Evolutionary conservation across 2,329 filamentous ascomycete genomes (phyloP), one percentile per base, ranked within the genome.

Genomic region (Cylindrodendrum hubeiense): DNA sequence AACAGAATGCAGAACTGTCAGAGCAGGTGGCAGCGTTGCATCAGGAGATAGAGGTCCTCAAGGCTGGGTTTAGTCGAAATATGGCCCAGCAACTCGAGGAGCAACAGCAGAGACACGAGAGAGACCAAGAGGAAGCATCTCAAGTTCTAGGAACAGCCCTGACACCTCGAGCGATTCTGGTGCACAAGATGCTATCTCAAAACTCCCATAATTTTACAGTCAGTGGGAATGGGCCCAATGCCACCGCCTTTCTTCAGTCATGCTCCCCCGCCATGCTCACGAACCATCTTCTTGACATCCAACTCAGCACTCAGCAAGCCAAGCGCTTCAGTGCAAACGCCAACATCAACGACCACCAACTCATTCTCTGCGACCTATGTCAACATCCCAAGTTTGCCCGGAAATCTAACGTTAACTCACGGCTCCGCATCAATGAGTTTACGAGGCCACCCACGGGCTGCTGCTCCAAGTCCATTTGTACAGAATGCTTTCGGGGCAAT

Each of bases 401-500:
- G 10, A 55, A 41, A 13, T 22, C 50, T 22, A 49, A 47, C 19
- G 17, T 12, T 7, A 19, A 47, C 15, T 12, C 58, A 17, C 3
- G 49, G 5, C n/a, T 61, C 10, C 30, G 58, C 3, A 22, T 60
- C 10, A 60, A 55, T 6, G 58, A 60, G 19, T 60, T 60, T 26
- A 33, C 58, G 22, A 37, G 41, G 17, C 28, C 39, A 17, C 52
- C 50, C 17, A 54, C 49, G 13, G 2, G 26, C 3, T 60, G 58
- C 13, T 60, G 58, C n/a, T 46, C 58, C 7, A 60, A 60, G 58
- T 54, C 51, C 13, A 28, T 60, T 8, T 60, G 58, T 22, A 60
- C 58, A 3, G 37, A 60, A 0, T 60, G 58, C 15, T 60, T 47
- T 17, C 33, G 47, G 26, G 21, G 43, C 2, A 21, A 30, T 5